Conservation (phyloP, 495 filamentous ascomycete genomes). For the Talaromyces liani region DNA sequence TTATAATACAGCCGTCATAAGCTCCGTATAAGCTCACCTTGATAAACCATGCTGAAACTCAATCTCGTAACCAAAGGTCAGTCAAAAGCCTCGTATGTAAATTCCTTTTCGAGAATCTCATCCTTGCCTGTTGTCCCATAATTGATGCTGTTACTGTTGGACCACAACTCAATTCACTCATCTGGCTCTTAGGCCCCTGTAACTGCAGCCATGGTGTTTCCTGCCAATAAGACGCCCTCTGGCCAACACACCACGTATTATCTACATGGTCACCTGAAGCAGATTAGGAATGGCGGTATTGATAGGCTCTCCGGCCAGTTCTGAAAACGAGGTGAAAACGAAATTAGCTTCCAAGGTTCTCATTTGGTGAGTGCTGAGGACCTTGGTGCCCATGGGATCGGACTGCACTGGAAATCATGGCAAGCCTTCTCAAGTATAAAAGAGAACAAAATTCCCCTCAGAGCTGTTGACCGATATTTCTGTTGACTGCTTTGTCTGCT, state of each 20-base stretch:
- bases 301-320: background rate
- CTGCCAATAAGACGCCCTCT: conserved; percentile 35
- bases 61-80: background rate
- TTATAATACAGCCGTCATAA: background rate
- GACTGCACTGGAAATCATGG: background rate
- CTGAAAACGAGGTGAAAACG: background rate
- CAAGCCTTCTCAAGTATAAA: background rate
- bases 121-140: background rate
- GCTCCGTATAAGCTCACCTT: background rate
- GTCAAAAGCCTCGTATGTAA: background rate
- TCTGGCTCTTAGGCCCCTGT: background rate
- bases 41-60: background rate
- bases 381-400: background rate
- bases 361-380: background rate
- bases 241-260: conserved; percentile 23
- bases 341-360: background rate
- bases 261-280: background rate
- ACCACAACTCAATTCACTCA: background rate
- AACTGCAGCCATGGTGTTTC: conserved; percentile 36
- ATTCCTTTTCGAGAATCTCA: background rate
- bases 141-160: background rate
- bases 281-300: background rate
- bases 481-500: background rate
- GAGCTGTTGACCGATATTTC: background rate
- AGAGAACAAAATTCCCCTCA: background rate